Base-by-base conservation (phyloP, 2,329 filamentous ascomycete genomes). In the Penicillium sp. region DNA sequence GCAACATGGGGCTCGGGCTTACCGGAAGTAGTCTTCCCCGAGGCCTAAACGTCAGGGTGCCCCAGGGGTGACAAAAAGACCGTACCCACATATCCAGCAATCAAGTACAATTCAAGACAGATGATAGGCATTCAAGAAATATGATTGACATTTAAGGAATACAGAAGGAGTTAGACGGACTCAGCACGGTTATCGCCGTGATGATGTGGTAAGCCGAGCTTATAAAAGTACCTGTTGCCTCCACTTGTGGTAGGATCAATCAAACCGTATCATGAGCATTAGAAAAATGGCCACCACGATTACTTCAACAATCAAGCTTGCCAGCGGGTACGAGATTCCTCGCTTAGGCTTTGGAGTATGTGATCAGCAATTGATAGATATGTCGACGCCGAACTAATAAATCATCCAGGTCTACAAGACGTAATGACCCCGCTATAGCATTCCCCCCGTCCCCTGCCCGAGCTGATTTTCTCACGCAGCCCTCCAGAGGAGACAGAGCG, bases 321-420 rank as follows among this genome's bases (percentile, higher is more conserved):
- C 79, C 46, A 84, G 81, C 9, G 82, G 82, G 43, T 78, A 82
- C 62, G 77, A 82, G 9, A 84, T 85, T 31, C 82, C 82, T 9
- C 61, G 78, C 7, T 70, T 85, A 2, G 82, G 81, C n/a, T 84
- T 78, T 63, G 81, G 81, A 12, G 77, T 81, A 69, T 55, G 75
- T 65, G 3, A 8, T 49, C 38, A 13, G 28, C 47, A 4, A 34
- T 18, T 3, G 1, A 28, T 39, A 1, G 24, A 12, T 1, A 9
- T 29, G 7, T 42, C 15, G 24, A 29, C 4, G 4, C 26, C 15
- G 31, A 31, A 42, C 46, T 49, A 47, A 49, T 44, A 24, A n/a
- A 51, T 7, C 38, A 29, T 15, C 10, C 21, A 62, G 59, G 59
- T 62, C 44, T 62, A 62, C 47, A 52, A 60, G 43, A 62, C 54